These are phyloP conservation scores for Penicillium lividum DNA, from an alignment of 495 filamentous ascomycete genomes.

Conservation along the genomic window DNA sequence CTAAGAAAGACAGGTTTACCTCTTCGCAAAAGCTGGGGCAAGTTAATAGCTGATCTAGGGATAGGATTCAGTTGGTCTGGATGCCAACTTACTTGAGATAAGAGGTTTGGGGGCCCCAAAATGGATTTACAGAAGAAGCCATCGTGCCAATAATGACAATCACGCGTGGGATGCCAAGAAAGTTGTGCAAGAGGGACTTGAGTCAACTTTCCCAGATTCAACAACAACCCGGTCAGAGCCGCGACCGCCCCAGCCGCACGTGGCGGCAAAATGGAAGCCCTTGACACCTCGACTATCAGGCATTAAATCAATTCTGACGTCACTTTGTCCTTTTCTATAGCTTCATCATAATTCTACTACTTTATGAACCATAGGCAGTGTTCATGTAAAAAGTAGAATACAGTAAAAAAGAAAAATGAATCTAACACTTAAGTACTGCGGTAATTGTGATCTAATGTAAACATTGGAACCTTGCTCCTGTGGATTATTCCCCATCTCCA, in stretches of 20 bases:
- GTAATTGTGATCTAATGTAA: too few species aligned
- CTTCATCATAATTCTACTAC: not conserved
- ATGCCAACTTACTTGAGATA: constrained; percentile 32
- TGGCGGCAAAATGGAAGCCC: not conserved
- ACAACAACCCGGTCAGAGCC: not conserved
- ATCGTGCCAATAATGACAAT: not conserved
- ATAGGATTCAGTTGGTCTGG: not conserved
- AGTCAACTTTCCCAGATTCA: not conserved
- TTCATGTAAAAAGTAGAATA: too few species aligned
- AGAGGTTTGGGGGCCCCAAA: constrained; percentile 34
- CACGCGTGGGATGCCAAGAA: not conserved
- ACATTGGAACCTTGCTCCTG: too few species aligned
- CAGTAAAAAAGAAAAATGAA: too few species aligned
- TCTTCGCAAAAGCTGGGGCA: constrained; percentile 36
- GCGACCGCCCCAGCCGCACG: not conserved
- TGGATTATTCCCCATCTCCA: not conserved
- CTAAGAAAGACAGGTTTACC: constrained; percentile 13
- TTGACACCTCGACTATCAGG: not conserved
- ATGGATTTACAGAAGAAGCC: constrained; percentile 8
- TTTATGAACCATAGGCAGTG: too few species aligned
- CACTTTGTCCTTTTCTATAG: not conserved
- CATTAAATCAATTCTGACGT: not conserved
- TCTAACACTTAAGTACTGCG: too few species aligned
- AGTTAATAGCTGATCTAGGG: constrained; percentile 7
- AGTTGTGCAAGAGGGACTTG: not conserved